Evolutionary conservation across 768 basidiomycete genomes (phyloP).

Genomic region (Chalciporus sphaerocephalus): DNA sequence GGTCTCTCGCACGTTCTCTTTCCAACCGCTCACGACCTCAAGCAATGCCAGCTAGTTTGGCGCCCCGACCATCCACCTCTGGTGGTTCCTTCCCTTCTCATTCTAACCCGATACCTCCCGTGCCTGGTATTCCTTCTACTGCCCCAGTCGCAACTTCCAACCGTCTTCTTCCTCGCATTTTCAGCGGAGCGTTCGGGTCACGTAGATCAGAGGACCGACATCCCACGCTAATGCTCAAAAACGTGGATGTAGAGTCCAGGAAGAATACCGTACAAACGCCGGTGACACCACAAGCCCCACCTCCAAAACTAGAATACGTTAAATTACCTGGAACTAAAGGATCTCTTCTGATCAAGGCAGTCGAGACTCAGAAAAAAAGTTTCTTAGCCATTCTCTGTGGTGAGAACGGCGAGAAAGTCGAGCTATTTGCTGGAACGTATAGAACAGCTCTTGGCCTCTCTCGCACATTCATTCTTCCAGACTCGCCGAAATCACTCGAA

Average conservation of each 20-base stretch:
- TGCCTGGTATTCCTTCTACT: conserved; percentile 28
- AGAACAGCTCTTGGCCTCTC: conserved; percentile 85
- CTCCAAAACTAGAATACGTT: conserved; percentile 86
- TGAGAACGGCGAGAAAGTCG: conserved; percentile 89
- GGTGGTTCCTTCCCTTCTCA: conserved; percentile 25
- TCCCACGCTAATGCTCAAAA: conserved; percentile 32
- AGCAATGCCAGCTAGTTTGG: conserved; percentile 9
- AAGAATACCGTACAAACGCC: conserved; percentile 33
- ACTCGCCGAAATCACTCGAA: conserved; percentile 83
- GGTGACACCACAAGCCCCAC: conserved; percentile 50
- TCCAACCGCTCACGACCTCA: conserved; percentile 21
- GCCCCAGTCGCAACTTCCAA: conserved; percentile 40
- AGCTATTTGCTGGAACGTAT: conserved; percentile 88
- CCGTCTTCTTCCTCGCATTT: conserved; percentile 67
- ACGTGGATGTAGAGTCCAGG: conserved; percentile 39
- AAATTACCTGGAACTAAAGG: conserved; percentile 91
- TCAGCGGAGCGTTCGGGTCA: conserved; percentile 57
- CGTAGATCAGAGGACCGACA: conserved; percentile 58
- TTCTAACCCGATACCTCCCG: conserved; percentile 15
- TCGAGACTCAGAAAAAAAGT: conserved; percentile 88
- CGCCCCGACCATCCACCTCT: conserved; percentile 35
- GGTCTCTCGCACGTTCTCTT: conserved; percentile 24
- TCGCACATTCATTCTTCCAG: conserved; percentile 89
- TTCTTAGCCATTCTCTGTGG: conserved; percentile 92
- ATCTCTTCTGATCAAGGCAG: conserved; percentile 76